Percentiles rank a stretch among this genome's conserved stretches.
These are phyloP conservation scores for Penicillium odoratum DNA, from an alignment of 495 filamentous ascomycete species.

Conservation along the genomic window DNA sequence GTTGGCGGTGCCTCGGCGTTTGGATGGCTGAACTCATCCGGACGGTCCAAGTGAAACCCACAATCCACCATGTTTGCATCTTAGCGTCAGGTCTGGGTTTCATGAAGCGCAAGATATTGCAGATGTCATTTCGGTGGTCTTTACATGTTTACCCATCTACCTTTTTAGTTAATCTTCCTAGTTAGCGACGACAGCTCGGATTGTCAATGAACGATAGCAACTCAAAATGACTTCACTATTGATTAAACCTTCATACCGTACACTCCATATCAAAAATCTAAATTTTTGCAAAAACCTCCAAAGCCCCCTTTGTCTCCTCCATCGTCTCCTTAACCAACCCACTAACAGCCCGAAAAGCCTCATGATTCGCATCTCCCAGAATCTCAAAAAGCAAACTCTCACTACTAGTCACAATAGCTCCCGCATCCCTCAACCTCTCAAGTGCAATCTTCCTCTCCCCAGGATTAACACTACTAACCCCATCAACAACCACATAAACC, in stretches of 20 bases:
- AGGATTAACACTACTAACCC: conserved; percentile 78
- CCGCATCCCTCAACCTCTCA: conserved; percentile 68
- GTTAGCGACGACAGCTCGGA: conserved; percentile 6
- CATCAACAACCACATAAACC: conserved; percentile 91
- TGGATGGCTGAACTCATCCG: conserved; percentile 73
- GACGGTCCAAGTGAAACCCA: conserved; percentile 1
- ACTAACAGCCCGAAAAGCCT: conserved; percentile 68
- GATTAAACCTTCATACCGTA: neutral
- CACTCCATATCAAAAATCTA: conserved; percentile 24
- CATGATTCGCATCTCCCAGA: conserved; percentile 79
- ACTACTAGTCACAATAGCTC: conserved; percentile 80
- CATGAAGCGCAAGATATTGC: neutral
- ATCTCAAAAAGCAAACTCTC: conserved; percentile 93
- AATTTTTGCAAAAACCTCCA: conserved; percentile 70
- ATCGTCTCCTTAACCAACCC: conserved; percentile 77
- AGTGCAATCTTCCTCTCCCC: conserved; percentile 82
- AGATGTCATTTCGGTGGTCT: neutral
- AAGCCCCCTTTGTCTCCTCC: conserved; percentile 60
- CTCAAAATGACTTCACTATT: neutral
- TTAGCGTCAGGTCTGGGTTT: conserved; percentile 1
- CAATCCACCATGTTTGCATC: neutral
- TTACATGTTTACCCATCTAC: neutral
- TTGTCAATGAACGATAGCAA: neutral
- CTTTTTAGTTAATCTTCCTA: neutral
- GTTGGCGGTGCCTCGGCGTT: conserved; percentile 93